phyloP scores from a whole-genome alignment of 495 filamentous ascomycete genomes.

The Arthonia radiata region DNA sequence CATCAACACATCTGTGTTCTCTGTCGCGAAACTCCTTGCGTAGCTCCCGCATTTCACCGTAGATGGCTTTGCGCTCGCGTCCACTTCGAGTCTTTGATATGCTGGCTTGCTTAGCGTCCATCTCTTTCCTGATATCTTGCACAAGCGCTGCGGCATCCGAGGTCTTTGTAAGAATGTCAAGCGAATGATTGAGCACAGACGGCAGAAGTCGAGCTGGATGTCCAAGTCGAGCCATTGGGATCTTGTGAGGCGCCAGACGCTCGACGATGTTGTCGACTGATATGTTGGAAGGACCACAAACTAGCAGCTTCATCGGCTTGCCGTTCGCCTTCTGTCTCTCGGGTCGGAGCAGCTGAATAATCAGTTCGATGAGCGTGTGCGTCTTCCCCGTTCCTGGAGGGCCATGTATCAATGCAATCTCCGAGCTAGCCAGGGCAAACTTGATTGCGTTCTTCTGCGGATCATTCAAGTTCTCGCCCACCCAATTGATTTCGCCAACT shows the following conservation, averaged over 20 bases:
- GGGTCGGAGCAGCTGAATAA: constrained; percentile 54
- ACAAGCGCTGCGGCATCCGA: constrained; percentile 77
- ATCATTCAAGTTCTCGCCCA: constrained; percentile 60
- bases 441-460: constrained; percentile 76
- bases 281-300: constrained; percentile 91
- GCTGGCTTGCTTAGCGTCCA: constrained; percentile 74
- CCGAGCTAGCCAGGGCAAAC: constrained; percentile 60
- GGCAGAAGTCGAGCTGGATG: constrained; percentile 84
- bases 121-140: constrained; percentile 73
- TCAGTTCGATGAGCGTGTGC: constrained; percentile 86
- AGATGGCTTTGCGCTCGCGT: constrained; percentile 57
- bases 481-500: constrained; percentile 34
- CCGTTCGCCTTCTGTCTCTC: constrained; percentile 38
- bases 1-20: constrained; percentile 54
- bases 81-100: constrained; percentile 70
- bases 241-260: constrained; percentile 52
- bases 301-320: constrained; percentile 56
- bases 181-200: constrained; percentile 63
- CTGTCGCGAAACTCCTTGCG: constrained; percentile 73
- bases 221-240: constrained; percentile 73
- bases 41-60: constrained; percentile 59
- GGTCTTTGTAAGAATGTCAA: constrained; percentile 80
- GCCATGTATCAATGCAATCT: constrained; percentile 85
- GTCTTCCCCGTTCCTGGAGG: constrained; percentile 95
- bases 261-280: constrained; percentile 99